These are phyloP conservation scores for Apiotrichum porosum DNA, from an alignment of 1,284 basidiomycete species.

Conservation along the genomic window DNA sequence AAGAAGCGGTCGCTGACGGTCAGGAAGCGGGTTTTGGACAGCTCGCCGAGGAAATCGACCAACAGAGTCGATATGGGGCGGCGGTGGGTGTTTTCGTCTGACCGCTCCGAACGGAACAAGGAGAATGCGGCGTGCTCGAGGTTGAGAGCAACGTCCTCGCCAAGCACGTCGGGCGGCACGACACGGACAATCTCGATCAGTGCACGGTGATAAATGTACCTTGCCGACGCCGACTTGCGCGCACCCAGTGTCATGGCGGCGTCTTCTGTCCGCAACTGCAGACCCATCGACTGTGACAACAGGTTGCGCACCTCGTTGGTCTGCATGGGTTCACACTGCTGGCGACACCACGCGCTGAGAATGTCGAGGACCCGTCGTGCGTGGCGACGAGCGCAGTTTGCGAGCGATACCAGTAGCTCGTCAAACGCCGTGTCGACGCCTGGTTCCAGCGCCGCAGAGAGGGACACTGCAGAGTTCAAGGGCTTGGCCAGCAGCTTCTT, in stretches of 20 bases:
- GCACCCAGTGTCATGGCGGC: slow-evolving; percentile 61
- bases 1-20: slow-evolving; percentile 83
- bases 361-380: slow-evolving; percentile 80
- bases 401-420: slow-evolving; percentile 71
- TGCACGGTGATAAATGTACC: slow-evolving; percentile 82
- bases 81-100: slow-evolving; percentile 59
- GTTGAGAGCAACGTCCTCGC: slow-evolving; percentile 67
- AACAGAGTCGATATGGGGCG: slow-evolving; percentile 73
- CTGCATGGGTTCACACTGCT: slow-evolving; percentile 63
- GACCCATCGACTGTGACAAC: slow-evolving; percentile 34
- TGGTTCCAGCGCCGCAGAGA: slow-evolving; percentile 64
- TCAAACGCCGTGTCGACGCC: slow-evolving; percentile 73
- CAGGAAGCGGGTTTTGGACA: slow-evolving; percentile 76
- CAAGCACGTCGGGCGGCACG: slow-evolving; percentile 67
- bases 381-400: slow-evolving; percentile 77
- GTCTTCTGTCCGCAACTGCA: slow-evolving; percentile 51
- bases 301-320: slow-evolving; percentile 47
- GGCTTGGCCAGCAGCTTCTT: slow-evolving; percentile 64
- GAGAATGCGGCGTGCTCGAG: slow-evolving; percentile 83
- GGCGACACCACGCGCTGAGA: slow-evolving; percentile 78
- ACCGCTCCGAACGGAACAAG: slow-evolving; percentile 70
- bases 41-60: slow-evolving; percentile 71
- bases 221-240: slow-evolving; percentile 69
- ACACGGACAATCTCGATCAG: slow-evolving; percentile 70
- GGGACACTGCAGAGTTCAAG: slow-evolving; percentile 62